Conservation (phyloP, 805 yeast genomes). For the Priceomyces castillae region DNA sequence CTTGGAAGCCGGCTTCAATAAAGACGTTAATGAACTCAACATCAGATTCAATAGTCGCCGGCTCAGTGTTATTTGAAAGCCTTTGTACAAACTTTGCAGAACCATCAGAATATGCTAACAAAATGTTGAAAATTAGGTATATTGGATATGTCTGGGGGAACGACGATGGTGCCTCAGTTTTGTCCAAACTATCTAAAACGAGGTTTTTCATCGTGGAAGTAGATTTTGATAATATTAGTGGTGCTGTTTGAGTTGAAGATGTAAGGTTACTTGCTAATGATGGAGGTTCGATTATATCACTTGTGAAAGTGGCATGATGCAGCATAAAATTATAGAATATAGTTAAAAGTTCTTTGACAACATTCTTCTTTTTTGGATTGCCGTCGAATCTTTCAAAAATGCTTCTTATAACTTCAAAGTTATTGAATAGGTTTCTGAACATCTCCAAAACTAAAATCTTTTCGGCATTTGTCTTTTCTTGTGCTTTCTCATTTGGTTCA, state of each 20-base stretch:
- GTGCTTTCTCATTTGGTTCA: constrained; percentile 41
- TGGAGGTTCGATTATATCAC: constrained; percentile 14
- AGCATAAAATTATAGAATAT: constrained; percentile 22
- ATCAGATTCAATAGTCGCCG: constrained; percentile 26
- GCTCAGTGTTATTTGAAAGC: constrained; percentile 29
- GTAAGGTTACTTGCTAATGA: constrained; percentile 11
- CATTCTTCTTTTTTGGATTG: constrained; percentile 52
- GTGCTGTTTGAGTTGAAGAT: constrained; percentile 16
- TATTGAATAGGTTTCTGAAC: constrained; percentile 56
- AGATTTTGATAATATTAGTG: constrained; percentile 33
- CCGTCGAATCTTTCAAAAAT: constrained; percentile 65
- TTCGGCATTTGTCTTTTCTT: constrained; percentile 53
- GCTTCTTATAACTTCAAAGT: constrained; percentile 48
- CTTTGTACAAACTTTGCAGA: constrained; percentile 52
- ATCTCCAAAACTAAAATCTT: constrained; percentile 71
- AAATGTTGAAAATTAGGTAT: constrained; percentile 52
- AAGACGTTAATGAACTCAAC: constrained; percentile 36
- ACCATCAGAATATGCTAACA: constrained; percentile 64
- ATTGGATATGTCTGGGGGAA: constrained; percentile 58
- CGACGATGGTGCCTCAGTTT: constrained; percentile 67
- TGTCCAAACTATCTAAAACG: constrained; percentile 76
- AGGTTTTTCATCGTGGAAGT: constrained; percentile 50
- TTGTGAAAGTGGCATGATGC: constrained; percentile 17
- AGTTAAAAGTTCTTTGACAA: constrained; percentile 53
- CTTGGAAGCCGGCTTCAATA: constrained; percentile 27